A percentile compares a stretch with the other conserved stretches of the same genome.
phyloP scores from a whole-genome alignment of 2,329 filamentous ascomycete species.

The Akanthomyces muscarius region DNA sequence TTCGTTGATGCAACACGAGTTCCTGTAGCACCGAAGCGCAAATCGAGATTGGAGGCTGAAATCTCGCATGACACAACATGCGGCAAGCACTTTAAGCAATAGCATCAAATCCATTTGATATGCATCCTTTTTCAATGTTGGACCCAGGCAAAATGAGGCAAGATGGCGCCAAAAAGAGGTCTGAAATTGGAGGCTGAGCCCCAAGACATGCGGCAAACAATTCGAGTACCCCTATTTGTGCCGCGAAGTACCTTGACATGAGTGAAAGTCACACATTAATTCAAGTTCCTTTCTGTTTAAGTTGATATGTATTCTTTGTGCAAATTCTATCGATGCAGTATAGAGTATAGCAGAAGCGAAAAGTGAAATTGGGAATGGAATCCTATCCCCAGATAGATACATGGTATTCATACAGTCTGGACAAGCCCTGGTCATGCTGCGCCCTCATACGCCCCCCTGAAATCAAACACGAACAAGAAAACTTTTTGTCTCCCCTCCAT shows the following conservation, averaged over 20 bases:
- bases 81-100: background rate
- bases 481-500: background rate
- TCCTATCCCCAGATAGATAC: background rate
- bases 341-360: background rate
- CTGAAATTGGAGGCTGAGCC: too few relatives aligned
- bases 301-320: background rate
- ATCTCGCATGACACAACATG: background rate
- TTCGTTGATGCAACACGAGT: too few relatives aligned
- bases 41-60: too few relatives aligned
- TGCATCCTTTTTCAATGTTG: too few relatives aligned
- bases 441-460: background rate
- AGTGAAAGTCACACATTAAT: too few relatives aligned
- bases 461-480: background rate
- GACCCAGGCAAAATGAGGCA: too few relatives aligned
- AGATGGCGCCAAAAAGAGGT: too few relatives aligned
- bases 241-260: too few relatives aligned
- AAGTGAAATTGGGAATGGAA: background rate
- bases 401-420: slow-evolving; percentile 13
- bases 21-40: too few relatives aligned
- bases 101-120: too few relatives aligned
- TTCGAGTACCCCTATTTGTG: too few relatives aligned
- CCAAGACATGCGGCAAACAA: too few relatives aligned
- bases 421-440: slow-evolving; percentile 9
- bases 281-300: background rate
- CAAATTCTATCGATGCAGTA: slow-evolving; percentile 9